Conservation (phyloP, 306 rosid species). For the Arachis hypogaea region DNA sequence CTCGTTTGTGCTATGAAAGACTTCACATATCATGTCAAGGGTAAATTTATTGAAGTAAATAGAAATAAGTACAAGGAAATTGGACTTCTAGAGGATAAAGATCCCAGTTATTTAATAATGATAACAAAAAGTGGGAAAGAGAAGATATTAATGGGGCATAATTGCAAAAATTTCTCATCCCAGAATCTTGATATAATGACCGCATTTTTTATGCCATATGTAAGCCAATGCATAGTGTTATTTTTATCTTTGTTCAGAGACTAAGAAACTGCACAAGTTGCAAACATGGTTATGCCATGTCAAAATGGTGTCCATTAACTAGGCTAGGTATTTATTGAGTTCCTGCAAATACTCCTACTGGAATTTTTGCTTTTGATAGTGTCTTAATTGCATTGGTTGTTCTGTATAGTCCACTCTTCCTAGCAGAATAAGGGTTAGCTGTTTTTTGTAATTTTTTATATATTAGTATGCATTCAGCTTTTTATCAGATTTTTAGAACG, state of each 20-base stretch:
- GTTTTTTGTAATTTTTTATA: constrained; percentile 5
- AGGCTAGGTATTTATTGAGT: constrained; percentile 11
- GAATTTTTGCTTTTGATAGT: constrained; percentile 6
- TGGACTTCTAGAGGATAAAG: neutral
- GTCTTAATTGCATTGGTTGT: constrained; percentile 27
- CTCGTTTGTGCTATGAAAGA: constrained; percentile 11
- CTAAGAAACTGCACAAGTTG: constrained; percentile 3
- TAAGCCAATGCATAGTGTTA: neutral
- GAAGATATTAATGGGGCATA: neutral
- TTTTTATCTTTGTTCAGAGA: neutral
- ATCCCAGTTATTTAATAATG: neutral
- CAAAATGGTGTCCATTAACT: constrained; percentile 6
- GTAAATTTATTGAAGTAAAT: too few species aligned
- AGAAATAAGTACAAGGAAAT: neutral
- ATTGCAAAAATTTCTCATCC: neutral
- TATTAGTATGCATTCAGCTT: neutral
- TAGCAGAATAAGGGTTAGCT: neutral
- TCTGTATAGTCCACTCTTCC: neutral
- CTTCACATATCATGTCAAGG: neutral
- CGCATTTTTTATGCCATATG: neutral
- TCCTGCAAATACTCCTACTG: constrained; percentile 11
- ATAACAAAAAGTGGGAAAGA: constrained; percentile 3
- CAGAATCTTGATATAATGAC: neutral
- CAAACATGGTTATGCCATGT: neutral
- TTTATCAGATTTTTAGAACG: neutral